Conservation (phyloP, 2,329 filamentous ascomycete species). For the Epicoccum nigrum region DNA sequence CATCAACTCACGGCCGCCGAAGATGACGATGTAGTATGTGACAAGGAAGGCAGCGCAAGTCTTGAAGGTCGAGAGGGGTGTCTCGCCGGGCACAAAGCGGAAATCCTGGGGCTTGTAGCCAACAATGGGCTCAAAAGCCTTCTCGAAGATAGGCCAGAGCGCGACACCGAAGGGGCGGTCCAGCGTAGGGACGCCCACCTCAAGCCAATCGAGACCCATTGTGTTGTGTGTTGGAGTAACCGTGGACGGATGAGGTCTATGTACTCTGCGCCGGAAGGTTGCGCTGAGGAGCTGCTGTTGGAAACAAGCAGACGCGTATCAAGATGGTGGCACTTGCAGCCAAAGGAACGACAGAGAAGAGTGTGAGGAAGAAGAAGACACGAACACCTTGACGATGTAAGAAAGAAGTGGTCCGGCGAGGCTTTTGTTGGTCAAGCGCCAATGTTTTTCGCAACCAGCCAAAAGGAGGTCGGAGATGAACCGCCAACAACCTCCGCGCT, state of each 20-base stretch:
- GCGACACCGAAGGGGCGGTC: slow-evolving; percentile 90
- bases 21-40: slow-evolving; percentile 91
- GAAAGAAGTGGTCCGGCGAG: slow-evolving; percentile 20
- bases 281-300: slow-evolving; percentile 18
- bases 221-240: slow-evolving; percentile 22
- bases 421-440: slow-evolving; percentile 32
- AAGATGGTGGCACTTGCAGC: slow-evolving; percentile 29
- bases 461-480: slow-evolving; percentile 48
- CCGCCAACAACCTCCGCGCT: slow-evolving; percentile 33
- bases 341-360: slow-evolving; percentile 46
- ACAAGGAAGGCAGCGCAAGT: slow-evolving; percentile 80
- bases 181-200: slow-evolving; percentile 71
- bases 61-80: slow-evolving; percentile 88
- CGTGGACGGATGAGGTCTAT: slow-evolving; percentile 4
- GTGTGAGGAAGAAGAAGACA: slow-evolving; percentile 37
- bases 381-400: slow-evolving; percentile 23
- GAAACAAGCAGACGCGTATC: slow-evolving; percentile 21
- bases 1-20: slow-evolving; percentile 92
- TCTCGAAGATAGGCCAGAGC: slow-evolving; percentile 94
- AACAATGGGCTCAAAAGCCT: slow-evolving; percentile 74
- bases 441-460: slow-evolving; percentile 34
- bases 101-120: slow-evolving; percentile 90
- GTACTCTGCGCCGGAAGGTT: slow-evolving; percentile 9
- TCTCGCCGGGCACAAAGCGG: slow-evolving; percentile 78
- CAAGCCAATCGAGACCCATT: slow-evolving; percentile 62